Evolutionary conservation across 345 rosid genomes (phyloP).

Genomic region (Litchi chinensis): DNA sequence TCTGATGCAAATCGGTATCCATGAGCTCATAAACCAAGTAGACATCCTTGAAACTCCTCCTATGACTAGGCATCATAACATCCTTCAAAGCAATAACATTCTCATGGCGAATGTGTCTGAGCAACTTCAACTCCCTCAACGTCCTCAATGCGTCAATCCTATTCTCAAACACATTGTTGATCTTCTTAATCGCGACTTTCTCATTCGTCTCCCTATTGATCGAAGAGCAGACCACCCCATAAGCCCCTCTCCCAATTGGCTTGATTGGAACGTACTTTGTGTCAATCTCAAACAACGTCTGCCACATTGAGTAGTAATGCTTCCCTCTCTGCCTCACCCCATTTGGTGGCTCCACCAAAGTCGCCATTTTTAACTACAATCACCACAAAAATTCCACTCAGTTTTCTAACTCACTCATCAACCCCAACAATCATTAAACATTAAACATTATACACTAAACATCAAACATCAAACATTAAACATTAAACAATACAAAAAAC

Average conservation of each 20-base stretch:
- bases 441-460: background rate
- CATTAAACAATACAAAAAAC: background rate
- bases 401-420: no score
- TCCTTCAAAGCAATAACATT: constrained; percentile 85
- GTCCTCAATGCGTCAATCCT: constrained; percentile 65
- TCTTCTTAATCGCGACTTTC: constrained; percentile 86
- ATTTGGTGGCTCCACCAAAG: constrained; percentile 82
- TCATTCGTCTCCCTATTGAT: constrained; percentile 75
- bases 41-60: constrained; percentile 68
- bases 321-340: constrained; percentile 66
- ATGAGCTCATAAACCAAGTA: constrained; percentile 90
- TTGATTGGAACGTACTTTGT: constrained; percentile 82
- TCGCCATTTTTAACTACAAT: constrained; percentile 52
- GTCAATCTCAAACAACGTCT: constrained; percentile 84
- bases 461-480: no score
- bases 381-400: no score
- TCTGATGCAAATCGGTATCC: constrained; percentile 93
- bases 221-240: constrained; percentile 86
- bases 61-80: constrained; percentile 72
- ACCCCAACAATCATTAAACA: no score
- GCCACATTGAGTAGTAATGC: constrained; percentile 83
- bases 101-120: constrained; percentile 75
- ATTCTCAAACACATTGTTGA: constrained; percentile 80
- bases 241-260: constrained; percentile 88
- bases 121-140: constrained; percentile 76